phyloP scores from a whole-genome alignment of 2,329 filamentous ascomycete genomes.

The Keithomyces neogunnii region DNA sequence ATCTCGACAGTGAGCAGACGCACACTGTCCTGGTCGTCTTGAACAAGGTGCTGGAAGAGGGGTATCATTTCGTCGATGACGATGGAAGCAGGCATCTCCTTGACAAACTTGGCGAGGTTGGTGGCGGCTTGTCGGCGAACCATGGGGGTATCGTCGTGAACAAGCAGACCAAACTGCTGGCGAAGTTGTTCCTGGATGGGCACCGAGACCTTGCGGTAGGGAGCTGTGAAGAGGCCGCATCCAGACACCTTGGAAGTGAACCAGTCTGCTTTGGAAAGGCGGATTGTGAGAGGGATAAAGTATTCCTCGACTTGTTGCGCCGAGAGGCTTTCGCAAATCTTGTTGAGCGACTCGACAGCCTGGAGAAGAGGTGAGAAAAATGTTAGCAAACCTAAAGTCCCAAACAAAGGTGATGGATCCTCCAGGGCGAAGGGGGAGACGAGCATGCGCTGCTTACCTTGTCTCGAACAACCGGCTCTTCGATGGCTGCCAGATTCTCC shows the following conservation, averaged over 20 bases:
- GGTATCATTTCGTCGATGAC: constrained; percentile 99
- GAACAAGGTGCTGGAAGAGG: constrained; percentile 91
- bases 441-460: constrained; percentile 57
- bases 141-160: constrained; percentile 99
- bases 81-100: constrained; percentile 85
- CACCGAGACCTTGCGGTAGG: constrained; percentile 84
- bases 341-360: constrained; percentile 99
- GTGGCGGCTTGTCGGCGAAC: constrained; percentile 94
- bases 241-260: constrained; percentile 99
- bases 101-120: constrained; percentile 94
- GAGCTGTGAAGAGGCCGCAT: constrained; percentile 86
- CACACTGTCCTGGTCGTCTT: constrained; percentile 96
- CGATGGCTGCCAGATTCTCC: constrained; percentile 96
- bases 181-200: constrained; percentile 85
- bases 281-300: constrained; percentile 91
- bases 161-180: constrained; percentile 84
- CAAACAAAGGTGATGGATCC: too few species aligned
- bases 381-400: constrained; percentile 3
- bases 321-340: constrained; percentile 91
- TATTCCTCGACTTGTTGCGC: constrained; percentile 91
- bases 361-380: constrained; percentile 26
- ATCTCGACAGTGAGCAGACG: constrained; percentile 93
- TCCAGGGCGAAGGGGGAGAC: background rate
- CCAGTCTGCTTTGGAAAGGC: constrained; percentile 98
- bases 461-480: constrained; percentile 94